A percentile compares a stretch with the other conserved stretches of the same genome.
Conservation (phyloP, 140 eudicot species). For the Senecio squalidus region DNA sequence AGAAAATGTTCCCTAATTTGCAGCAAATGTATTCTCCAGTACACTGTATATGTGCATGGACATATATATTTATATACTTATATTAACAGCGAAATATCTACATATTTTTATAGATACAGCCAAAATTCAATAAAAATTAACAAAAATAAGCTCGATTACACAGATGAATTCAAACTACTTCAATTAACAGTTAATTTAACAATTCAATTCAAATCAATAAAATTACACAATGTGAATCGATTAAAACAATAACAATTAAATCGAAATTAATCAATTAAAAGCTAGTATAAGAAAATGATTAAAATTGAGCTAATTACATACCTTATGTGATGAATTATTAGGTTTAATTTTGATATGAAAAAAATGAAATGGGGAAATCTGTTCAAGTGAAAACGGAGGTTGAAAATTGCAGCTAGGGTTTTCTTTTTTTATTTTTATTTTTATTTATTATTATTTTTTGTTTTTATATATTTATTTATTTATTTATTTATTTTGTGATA, state of each 20-base stretch:
- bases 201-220: background rate
- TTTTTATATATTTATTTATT: constrained; percentile 14
- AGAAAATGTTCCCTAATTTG: no score
- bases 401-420: constrained; percentile 26
- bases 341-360: background rate
- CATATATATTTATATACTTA: background rate
- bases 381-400: constrained; percentile 15
- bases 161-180: background rate
- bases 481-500: constrained; percentile 2
- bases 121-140: background rate
- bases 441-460: background rate
- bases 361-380: background rate
- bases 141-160: background rate
- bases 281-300: background rate
- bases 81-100: no score
- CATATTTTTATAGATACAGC: background rate
- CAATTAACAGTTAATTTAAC: constrained; percentile 2
- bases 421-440: background rate
- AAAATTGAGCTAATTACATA: background rate
- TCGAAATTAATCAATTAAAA: background rate
- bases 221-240: constrained; percentile 18
- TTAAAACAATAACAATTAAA: background rate
- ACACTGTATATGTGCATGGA: constrained; percentile 10
- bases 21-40: background rate
- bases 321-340: constrained; percentile 19